A percentile compares a stretch with the other conserved stretches of the same genome.
Conservation (phyloP, 73 alveolate genomes). For the Paramecium sonneborni region DNA sequence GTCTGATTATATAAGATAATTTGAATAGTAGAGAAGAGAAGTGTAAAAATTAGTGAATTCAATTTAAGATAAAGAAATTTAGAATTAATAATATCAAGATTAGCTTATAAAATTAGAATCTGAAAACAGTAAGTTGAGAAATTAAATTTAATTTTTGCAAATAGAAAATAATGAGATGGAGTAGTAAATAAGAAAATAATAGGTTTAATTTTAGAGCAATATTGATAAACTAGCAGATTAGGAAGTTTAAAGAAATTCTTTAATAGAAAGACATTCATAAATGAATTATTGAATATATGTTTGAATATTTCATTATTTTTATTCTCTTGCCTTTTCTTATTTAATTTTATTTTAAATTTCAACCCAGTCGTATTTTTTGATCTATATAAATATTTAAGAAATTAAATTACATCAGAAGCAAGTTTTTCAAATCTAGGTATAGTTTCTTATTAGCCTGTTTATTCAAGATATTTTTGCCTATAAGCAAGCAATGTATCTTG, state of each 20-base stretch:
- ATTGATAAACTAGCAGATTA: not conserved
- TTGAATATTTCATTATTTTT: not conserved
- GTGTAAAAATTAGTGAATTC: not conserved
- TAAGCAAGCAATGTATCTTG: constrained; percentile 94
- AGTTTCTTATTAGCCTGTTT: constrained; percentile 82
- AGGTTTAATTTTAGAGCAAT: not conserved
- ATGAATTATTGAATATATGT: not conserved
- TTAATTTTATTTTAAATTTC: constrained; percentile 90
- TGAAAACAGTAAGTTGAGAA: not conserved
- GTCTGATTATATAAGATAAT: not conserved
- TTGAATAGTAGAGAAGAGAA: not conserved
- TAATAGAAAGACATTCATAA: not conserved
- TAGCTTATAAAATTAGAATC: not conserved
- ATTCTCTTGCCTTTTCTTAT: constrained; percentile 91
- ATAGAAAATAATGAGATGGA: not conserved
- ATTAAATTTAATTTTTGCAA: not conserved
- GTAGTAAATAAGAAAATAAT: not conserved
- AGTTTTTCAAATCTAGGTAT: constrained; percentile 79
- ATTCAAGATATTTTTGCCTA: constrained; percentile 84
- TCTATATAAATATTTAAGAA: not conserved
- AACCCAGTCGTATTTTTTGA: constrained; percentile 83
- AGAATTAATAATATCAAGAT: not conserved
- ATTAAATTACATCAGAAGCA: constrained; percentile 67
- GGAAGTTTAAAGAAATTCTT: not conserved
- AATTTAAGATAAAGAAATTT: not conserved